Percentiles rank a stretch among this genome's conserved stretches.
Conservation (phyloP, 768 basidiomycete genomes). For the Lepiota brunneoincarnata region DNA sequence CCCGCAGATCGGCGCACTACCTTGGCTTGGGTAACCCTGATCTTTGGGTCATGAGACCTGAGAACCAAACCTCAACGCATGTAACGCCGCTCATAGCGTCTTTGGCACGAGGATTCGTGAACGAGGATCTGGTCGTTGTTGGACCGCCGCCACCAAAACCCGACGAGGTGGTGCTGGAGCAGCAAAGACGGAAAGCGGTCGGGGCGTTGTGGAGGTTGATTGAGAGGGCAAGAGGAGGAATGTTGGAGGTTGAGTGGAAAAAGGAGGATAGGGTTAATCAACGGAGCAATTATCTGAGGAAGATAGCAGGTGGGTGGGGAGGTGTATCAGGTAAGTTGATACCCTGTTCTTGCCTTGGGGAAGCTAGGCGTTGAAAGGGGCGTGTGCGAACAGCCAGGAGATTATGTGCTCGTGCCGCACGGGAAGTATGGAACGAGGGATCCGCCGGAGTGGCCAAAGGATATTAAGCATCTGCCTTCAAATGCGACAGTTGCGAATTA, state of each 20-base stretch:
- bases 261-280: conserved; percentile 32
- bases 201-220: conserved; percentile 28
- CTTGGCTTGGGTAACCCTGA: conserved; percentile 46
- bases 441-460: conserved; percentile 25
- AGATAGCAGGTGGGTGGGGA: conserved; percentile 41
- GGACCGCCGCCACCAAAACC: conserved; percentile 38
- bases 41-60: conserved; percentile 49
- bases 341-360: conserved; percentile 1
- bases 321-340: conserved; percentile 35
- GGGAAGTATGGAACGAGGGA: conserved; percentile 23
- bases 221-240: conserved; percentile 19
- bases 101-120: conserved; percentile 50
- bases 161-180: conserved; percentile 25
- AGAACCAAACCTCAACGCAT: conserved; percentile 53
- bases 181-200: conserved; percentile 21
- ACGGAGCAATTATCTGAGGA: conserved; percentile 32
- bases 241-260: conserved; percentile 23
- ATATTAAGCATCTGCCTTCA: conserved; percentile 29
- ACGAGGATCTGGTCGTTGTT: conserved; percentile 52
- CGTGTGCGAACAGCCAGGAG: conserved; percentile 47
- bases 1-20: conserved; percentile 2
- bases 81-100: conserved; percentile 60
- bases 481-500: conserved; percentile 48
- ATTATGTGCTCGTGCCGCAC: conserved; percentile 51
- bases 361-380: not conserved